phyloP scores from a whole-genome alignment of 345 rosid genomes.

The Hibiscus trionum region DNA sequence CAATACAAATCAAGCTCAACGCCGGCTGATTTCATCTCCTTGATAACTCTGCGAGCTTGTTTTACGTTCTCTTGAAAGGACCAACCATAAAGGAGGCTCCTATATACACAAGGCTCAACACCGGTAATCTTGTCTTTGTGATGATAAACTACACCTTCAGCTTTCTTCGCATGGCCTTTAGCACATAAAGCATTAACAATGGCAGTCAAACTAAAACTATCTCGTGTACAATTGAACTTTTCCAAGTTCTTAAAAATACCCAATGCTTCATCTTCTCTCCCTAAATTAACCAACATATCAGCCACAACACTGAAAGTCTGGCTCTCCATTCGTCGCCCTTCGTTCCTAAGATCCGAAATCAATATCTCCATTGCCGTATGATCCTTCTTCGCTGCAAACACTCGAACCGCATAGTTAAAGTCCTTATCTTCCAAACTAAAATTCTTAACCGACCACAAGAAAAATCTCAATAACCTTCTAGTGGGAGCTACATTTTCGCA shows the following conservation, averaged over 20 bases:
- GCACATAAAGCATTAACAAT: constrained; percentile 65
- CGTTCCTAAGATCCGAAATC: constrained; percentile 57
- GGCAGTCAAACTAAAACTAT: constrained; percentile 44
- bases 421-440: constrained; percentile 42
- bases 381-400: constrained; percentile 68
- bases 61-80: constrained; percentile 52
- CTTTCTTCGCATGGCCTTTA: constrained; percentile 75
- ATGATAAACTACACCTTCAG: constrained; percentile 65
- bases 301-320: constrained; percentile 56
- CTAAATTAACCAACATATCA: constrained; percentile 58
- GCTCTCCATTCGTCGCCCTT: constrained; percentile 46
- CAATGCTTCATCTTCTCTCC: constrained; percentile 76
- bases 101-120: constrained; percentile 40
- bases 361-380: constrained; percentile 52
- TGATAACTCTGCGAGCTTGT: constrained; percentile 60
- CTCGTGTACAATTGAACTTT: constrained; percentile 63
- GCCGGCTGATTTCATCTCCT: constrained; percentile 65
- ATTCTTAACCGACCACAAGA: constrained; percentile 60
- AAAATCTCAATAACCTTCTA: constrained; percentile 67
- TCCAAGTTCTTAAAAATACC: constrained; percentile 82
- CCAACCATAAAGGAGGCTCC: constrained; percentile 70
- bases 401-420: constrained; percentile 55
- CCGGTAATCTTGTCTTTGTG: constrained; percentile 49
- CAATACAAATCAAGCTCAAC: constrained; percentile 57
- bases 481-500: constrained; percentile 56